These are phyloP conservation scores for Calamus simplicifolius DNA, from an alignment of 176 grass and related monocot species.

Conservation along the genomic window DNA sequence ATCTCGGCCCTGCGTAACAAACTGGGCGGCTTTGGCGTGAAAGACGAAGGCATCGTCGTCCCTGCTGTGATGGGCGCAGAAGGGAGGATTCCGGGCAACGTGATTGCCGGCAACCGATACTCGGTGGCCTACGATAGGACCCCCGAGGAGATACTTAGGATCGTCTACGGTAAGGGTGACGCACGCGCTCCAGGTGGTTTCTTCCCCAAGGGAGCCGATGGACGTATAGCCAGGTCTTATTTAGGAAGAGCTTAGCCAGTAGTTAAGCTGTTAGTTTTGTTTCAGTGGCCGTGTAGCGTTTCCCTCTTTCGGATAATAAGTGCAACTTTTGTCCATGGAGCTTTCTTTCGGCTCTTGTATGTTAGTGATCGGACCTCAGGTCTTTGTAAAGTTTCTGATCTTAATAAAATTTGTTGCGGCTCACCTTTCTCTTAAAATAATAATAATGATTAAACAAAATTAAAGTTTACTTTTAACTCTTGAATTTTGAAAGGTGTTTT, in stretches of 20 bases:
- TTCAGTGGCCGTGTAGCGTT: no score
- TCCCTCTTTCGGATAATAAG: no score
- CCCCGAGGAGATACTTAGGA: constrained; percentile 59
- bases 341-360: no score
- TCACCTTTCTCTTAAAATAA: no score
- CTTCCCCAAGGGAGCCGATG: constrained; percentile 59
- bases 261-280: no score
- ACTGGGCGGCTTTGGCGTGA: constrained; percentile 48
- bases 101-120: constrained; percentile 68
- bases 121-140: constrained; percentile 65
- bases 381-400: no score
- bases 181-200: constrained; percentile 53
- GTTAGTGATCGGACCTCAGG: no score
- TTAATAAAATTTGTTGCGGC: no score
- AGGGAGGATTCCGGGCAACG: constrained; percentile 42
- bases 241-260: background rate
- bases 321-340: no score
- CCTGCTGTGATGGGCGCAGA: constrained; percentile 37
- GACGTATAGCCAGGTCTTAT: constrained; percentile 41
- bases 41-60: constrained; percentile 73
- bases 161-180: constrained; percentile 69
- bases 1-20: constrained; percentile 64
- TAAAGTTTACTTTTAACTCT: no score
- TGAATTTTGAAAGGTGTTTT: no score
- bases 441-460: no score